Evolutionary conservation across 352 stramenopile species (phyloP).

Genomic region (Globisporangium sylvaticum): DNA sequence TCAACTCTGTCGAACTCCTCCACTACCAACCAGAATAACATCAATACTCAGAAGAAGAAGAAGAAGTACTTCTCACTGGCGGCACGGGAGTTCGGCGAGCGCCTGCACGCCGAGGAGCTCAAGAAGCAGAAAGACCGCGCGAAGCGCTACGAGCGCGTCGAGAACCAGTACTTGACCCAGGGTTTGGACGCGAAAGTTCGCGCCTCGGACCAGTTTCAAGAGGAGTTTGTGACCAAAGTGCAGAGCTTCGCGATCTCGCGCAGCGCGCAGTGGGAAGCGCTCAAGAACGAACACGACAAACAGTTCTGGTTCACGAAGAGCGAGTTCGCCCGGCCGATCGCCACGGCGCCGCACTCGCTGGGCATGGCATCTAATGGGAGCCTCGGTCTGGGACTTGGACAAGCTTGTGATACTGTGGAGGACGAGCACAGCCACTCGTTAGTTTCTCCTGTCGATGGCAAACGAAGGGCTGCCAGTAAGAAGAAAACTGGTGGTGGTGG

Average conservation of each 20-base stretch:
- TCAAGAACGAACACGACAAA: constrained; percentile 43
- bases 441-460: background rate
- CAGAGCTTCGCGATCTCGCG: constrained; percentile 39
- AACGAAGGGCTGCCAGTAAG: background rate
- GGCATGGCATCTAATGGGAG: background rate
- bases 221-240: constrained; percentile 60
- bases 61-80: constrained; percentile 54
- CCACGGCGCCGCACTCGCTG: constrained; percentile 20
- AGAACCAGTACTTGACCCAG: constrained; percentile 50
- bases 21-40: background rate
- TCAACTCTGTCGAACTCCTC: background rate
- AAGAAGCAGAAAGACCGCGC: constrained; percentile 30
- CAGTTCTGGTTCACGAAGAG: constrained; percentile 35
- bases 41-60: constrained; percentile 10
- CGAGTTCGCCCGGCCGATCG: constrained; percentile 33
- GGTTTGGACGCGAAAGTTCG: constrained; percentile 31
- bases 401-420: background rate
- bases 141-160: constrained; percentile 27
- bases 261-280: constrained; percentile 42
- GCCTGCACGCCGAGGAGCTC: constrained; percentile 31
- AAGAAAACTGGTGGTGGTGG: background rate
- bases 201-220: constrained; percentile 45
- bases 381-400: background rate
- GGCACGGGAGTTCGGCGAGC: constrained; percentile 46
- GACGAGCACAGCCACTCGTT: background rate